These are phyloP conservation scores for Globisporangium splendens DNA, from an alignment of 352 stramenopile genomes.

Conservation along the genomic window DNA sequence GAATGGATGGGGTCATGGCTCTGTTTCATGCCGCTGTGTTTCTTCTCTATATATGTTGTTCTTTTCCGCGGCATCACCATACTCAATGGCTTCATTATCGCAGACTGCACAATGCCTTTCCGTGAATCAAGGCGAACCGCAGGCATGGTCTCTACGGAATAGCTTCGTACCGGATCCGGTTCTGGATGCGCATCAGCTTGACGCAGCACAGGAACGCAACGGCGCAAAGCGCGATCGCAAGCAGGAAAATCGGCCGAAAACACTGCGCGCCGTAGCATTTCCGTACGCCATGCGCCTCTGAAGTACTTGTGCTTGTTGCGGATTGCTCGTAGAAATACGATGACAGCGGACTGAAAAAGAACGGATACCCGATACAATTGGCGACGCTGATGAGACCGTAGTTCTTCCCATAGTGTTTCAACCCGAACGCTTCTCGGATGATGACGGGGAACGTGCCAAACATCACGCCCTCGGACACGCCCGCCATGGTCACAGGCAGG, in stretches of 20 bases:
- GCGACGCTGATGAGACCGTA: constrained; percentile 77
- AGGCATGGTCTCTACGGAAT: constrained; percentile 4
- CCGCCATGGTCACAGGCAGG: constrained; percentile 56
- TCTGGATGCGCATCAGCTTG: constrained; percentile 38
- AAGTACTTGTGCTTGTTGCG: constrained; percentile 10
- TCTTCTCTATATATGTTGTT: background rate
- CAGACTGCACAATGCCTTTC: background rate
- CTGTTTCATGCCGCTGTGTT: background rate
- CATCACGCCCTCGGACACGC: constrained; percentile 74
- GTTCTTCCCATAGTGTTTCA: constrained; percentile 82
- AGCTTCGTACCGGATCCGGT: constrained; percentile 13
- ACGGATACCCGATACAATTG: constrained; percentile 79
- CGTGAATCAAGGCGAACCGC: too few species aligned
- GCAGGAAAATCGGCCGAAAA: constrained; percentile 61
- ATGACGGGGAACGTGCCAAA: constrained; percentile 81
- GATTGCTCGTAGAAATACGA: constrained; percentile 68
- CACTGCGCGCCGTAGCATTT: constrained; percentile 64
- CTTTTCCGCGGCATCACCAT: background rate
- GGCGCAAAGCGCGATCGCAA: constrained; percentile 49
- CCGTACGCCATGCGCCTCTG: constrained; percentile 11
- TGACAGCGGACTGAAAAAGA: constrained; percentile 72
- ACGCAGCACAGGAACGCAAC: constrained; percentile 51
- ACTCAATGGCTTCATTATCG: background rate
- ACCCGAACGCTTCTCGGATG: constrained; percentile 73
- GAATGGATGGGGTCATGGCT: background rate